A percentile compares a stretch with the other conserved stretches of the same genome.
phyloP scores from a whole-genome alignment of 2,329 filamentous ascomycete genomes.

The Chalaropsis ovoidea region DNA sequence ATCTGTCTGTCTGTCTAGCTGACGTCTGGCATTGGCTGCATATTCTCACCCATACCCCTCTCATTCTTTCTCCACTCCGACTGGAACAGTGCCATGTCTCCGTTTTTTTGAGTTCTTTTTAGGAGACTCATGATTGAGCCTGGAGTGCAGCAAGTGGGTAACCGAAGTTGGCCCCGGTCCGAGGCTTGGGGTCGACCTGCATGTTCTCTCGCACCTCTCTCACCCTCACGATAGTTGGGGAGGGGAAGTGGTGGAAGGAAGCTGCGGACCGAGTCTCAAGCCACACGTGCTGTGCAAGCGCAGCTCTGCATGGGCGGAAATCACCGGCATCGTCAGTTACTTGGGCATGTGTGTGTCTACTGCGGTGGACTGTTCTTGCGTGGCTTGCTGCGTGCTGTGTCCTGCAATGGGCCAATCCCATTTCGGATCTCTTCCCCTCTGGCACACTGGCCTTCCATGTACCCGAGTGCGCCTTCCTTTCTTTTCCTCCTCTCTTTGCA shows the following conservation, averaged over 20 bases:
- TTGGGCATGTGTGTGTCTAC: conserved; percentile 4
- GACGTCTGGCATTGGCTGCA: background rate
- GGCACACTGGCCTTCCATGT: background rate
- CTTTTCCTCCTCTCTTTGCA: background rate
- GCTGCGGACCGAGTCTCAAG: background rate
- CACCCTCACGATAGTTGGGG: background rate
- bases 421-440: conserved; percentile 8
- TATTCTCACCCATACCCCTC: background rate
- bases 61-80: background rate
- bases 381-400: conserved; percentile 6
- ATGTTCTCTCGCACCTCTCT: no score
- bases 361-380: background rate
- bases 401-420: background rate
- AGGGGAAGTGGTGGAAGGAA: background rate
- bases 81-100: background rate
- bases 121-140: background rate
- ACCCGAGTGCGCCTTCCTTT: background rate
- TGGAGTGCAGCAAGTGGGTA: conserved; percentile 7
- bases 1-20: background rate
- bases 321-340: conserved; percentile 11
- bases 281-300: background rate
- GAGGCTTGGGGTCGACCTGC: conserved; percentile 2
- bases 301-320: conserved; percentile 11
- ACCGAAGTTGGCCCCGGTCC: background rate
- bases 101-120: conserved; percentile 14